Conservation (phyloP, 805 yeast species). For the Lachancea lanzarotensis region DNA sequence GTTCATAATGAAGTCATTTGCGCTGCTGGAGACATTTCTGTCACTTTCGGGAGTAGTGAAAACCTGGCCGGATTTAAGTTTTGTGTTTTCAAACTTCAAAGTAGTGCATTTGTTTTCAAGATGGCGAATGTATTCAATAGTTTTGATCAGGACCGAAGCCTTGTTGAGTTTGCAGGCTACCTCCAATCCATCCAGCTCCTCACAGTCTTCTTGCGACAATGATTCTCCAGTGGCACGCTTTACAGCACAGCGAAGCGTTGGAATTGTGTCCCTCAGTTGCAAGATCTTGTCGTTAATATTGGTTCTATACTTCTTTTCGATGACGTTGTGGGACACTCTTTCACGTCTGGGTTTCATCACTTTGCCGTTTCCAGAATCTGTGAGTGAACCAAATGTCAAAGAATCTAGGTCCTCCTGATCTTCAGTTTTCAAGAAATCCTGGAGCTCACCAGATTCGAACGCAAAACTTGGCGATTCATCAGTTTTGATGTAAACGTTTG, state of each 20-base stretch:
- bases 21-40: constrained; percentile 17
- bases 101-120: constrained; percentile 54
- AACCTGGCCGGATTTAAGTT: constrained; percentile 24
- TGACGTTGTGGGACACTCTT: constrained; percentile 61
- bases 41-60: constrained; percentile 17
- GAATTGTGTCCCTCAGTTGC: constrained; percentile 59
- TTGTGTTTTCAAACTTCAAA: constrained; percentile 43
- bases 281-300: constrained; percentile 64
- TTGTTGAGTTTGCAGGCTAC: constrained; percentile 75
- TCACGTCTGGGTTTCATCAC: constrained; percentile 36
- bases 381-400: background rate
- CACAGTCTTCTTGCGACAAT: constrained; percentile 51
- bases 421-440: constrained; percentile 2
- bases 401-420: background rate
- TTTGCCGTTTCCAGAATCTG: constrained; percentile 3
- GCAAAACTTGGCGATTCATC: constrained; percentile 3
- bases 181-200: constrained; percentile 59
- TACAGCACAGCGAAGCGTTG: constrained; percentile 47
- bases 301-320: constrained; percentile 65
- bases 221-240: constrained; percentile 43
- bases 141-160: constrained; percentile 68
- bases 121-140: constrained; percentile 72
- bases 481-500: background rate
- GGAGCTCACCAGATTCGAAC: constrained; percentile 2
- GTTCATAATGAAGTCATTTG: constrained; percentile 12